Percentiles rank a stretch among this genome's conserved stretches.
Conservation (phyloP, 345 rosid species). For the Kandelia obovata region DNA sequence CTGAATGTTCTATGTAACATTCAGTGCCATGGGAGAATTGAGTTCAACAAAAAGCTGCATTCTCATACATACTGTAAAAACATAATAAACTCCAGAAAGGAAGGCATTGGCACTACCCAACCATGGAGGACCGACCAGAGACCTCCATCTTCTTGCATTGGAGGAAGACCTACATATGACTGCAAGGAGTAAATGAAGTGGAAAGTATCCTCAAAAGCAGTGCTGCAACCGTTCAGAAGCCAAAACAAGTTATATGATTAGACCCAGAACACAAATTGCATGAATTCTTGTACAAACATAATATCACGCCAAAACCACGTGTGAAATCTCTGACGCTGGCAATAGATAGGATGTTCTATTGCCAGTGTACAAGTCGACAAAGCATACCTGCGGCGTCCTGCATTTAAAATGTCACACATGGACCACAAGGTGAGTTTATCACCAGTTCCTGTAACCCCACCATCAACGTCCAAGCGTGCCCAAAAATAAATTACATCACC, state of each 20-base stretch:
- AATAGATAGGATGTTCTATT: not conserved
- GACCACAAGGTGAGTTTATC: slow-evolving; percentile 27
- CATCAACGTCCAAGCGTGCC: slow-evolving; percentile 22
- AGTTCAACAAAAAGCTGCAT: slow-evolving; percentile 1
- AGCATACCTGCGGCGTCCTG: slow-evolving; percentile 31
- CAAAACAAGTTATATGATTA: not conserved
- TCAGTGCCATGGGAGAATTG: not conserved
- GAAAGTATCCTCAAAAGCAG: slow-evolving; percentile 69
- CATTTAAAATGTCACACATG: slow-evolving; percentile 33
- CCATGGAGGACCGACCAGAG: slow-evolving; percentile 88
- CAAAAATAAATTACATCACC: slow-evolving; percentile 34
- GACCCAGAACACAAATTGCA: no score
- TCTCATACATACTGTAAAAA: slow-evolving; percentile 57
- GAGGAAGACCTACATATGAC: slow-evolving; percentile 69
- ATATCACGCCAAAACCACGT: not conserved
- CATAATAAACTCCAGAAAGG: slow-evolving; percentile 85
- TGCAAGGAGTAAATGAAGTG: slow-evolving; percentile 76
- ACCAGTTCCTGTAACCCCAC: slow-evolving; percentile 18
- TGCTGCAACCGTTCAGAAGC: slow-evolving; percentile 42
- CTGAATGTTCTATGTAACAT: not conserved
- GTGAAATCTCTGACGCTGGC: not conserved
- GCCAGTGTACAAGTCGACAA: not conserved
- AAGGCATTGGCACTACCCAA: slow-evolving; percentile 98
- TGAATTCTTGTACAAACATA: no score
- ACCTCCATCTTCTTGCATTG: slow-evolving; percentile 91